A percentile compares a stretch with the other conserved stretches of the same genome.
phyloP scores from a whole-genome alignment of 768 basidiomycete species.

The Baorangia bicolor region DNA sequence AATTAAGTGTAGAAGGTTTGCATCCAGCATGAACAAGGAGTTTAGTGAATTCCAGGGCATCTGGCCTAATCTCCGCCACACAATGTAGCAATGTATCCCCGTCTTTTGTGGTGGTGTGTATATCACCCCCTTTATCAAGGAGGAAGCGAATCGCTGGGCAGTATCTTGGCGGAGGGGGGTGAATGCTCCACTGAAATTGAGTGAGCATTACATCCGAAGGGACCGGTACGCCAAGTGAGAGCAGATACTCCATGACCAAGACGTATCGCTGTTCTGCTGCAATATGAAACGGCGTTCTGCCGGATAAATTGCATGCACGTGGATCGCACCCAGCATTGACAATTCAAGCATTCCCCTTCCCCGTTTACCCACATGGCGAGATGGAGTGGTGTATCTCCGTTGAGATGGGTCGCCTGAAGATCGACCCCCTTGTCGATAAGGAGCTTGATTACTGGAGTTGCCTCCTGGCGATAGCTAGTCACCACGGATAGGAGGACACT shows the following conservation, averaged over 20 bases:
- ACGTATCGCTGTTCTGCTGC: background rate
- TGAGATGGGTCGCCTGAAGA: background rate
- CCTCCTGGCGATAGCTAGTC: fast-evolving
- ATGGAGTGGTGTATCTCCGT: background rate
- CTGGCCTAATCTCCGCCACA: fast-evolving
- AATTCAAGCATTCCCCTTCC: background rate
- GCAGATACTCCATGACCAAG: background rate
- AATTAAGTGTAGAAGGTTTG: background rate
- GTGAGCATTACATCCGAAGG: background rate
- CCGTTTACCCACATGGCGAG: background rate
- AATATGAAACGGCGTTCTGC: background rate
- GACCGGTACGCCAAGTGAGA: background rate
- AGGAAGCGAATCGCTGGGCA: background rate
- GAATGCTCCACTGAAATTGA: background rate
- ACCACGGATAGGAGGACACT: background rate
- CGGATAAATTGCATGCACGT: background rate
- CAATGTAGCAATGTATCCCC: background rate
- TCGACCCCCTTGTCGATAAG: background rate
- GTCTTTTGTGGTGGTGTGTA: background rate
- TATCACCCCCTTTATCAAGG: background rate
- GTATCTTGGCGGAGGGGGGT: background rate
- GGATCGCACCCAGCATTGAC: background rate
- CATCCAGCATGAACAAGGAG: background rate
- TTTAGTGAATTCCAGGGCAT: background rate
- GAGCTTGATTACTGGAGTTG: background rate